Evolutionary conservation across 2,329 filamentous ascomycete genomes (phyloP).

Genomic region (Seiridium cupressi): DNA sequence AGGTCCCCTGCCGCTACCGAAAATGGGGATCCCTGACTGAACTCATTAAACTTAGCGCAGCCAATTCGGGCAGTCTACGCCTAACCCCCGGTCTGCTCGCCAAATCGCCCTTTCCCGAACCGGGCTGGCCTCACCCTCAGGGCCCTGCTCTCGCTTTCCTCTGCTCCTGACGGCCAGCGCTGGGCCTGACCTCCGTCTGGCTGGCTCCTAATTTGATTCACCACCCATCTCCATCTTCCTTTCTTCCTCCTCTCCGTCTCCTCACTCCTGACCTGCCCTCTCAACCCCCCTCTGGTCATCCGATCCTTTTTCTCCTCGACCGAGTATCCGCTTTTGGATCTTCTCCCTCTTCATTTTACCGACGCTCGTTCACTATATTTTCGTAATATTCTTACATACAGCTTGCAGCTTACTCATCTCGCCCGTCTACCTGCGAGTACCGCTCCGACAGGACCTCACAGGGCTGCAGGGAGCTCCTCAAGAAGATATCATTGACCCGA

Average conservation of each 20-base stretch:
- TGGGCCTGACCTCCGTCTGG: neutral
- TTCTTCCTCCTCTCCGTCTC: constrained; percentile 5
- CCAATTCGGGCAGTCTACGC: constrained; percentile 36
- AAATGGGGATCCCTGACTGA: constrained; percentile 20
- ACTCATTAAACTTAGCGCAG: constrained; percentile 42
- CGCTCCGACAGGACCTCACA: neutral
- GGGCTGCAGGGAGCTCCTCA: neutral
- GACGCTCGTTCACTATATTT: constrained; percentile 32
- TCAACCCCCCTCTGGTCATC: constrained; percentile 7
- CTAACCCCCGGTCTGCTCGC: constrained; percentile 25
- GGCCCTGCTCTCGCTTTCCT: constrained; percentile 1
- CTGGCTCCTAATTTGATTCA: neutral
- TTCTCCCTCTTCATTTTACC: constrained; percentile 22
- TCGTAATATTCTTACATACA: constrained; percentile 28
- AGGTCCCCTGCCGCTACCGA: constrained; percentile 4
- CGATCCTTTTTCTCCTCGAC: constrained; percentile 11
- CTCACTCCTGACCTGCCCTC: constrained; percentile 4
- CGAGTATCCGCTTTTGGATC: constrained; percentile 12
- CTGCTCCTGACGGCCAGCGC: neutral
- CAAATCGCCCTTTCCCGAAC: constrained; percentile 15
- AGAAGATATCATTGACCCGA: neutral
- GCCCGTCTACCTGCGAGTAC: neutral
- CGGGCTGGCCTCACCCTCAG: neutral
- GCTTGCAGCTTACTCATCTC: constrained; percentile 10
- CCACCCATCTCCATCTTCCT: constrained; percentile 1